phyloP scores from a whole-genome alignment of 306 rosid genomes.

The Ormosia semicastrata region DNA sequence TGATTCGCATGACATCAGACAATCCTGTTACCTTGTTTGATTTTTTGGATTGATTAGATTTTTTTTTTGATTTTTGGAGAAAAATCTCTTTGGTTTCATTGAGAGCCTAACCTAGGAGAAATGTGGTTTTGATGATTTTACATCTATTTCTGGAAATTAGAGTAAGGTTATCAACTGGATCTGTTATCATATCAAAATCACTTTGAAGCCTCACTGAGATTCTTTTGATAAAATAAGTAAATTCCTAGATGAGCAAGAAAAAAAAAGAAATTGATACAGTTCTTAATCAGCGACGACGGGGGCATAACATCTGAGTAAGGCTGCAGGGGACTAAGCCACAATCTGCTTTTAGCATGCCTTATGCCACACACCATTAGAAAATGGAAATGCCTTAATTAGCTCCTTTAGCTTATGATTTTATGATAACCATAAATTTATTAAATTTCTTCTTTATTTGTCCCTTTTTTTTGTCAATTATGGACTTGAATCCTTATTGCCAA shows the following conservation, averaged over 20 bases:
- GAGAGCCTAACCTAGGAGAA: not conserved
- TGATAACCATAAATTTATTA: not conserved
- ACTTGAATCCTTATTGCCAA: constrained; percentile 4
- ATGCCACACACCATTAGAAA: not conserved
- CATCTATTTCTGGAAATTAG: constrained; percentile 19
- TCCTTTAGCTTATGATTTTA: not conserved
- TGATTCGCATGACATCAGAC: not conserved
- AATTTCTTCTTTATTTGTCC: not conserved
- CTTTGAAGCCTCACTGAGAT: not conserved
- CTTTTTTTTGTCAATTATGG: not conserved
- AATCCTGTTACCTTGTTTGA: not conserved
- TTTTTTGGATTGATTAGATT: not conserved
- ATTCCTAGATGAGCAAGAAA: not conserved
- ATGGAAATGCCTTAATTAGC: not conserved
- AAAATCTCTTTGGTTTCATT: not conserved
- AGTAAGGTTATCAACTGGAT: constrained; percentile 17
- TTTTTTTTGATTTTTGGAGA: not conserved
- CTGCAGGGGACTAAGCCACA: not conserved
- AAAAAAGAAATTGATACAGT: not conserved
- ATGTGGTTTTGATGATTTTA: not conserved
- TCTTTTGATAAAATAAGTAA: not conserved
- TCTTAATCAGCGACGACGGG: not conserved
- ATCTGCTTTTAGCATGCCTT: not conserved
- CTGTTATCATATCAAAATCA: constrained; percentile 16
- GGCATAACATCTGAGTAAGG: not conserved